phyloP scores from a whole-genome alignment of 1,284 basidiomycete species.

The Malassezia sympodialis region DNA sequence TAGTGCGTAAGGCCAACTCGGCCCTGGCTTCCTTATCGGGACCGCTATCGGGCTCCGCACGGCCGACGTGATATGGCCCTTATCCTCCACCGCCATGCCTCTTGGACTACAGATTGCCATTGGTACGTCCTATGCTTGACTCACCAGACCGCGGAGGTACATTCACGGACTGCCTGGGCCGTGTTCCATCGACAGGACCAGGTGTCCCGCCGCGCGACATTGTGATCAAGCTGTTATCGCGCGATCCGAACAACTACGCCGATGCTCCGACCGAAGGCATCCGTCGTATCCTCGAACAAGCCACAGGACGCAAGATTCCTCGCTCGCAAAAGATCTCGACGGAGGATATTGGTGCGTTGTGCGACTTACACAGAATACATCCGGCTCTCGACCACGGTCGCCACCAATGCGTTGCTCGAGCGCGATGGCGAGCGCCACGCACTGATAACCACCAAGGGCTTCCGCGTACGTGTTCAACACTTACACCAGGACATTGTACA shows the following conservation, averaged over 20 bases:
- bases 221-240: slow-evolving; percentile 50
- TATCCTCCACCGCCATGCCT: slow-evolving; percentile 14
- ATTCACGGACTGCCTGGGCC: slow-evolving; percentile 42
- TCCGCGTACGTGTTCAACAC: slow-evolving; percentile 51
- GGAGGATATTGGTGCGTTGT: slow-evolving; percentile 60
- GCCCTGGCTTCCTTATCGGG: not conserved
- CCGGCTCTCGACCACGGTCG: slow-evolving; percentile 84
- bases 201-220: slow-evolving; percentile 31
- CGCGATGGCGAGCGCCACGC: slow-evolving; percentile 85
- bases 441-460: slow-evolving; percentile 80
- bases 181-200: slow-evolving; percentile 18
- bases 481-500: slow-evolving; percentile 60
- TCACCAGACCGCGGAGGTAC: slow-evolving; percentile 42
- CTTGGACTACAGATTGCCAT: slow-evolving; percentile 34
- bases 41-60: not conserved
- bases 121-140: slow-evolving; percentile 1
- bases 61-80: not conserved
- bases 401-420: slow-evolving; percentile 89
- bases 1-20: not conserved
- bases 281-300: slow-evolving; percentile 71
- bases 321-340: slow-evolving; percentile 63
- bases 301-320: slow-evolving; percentile 60
- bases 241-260: slow-evolving; percentile 62
- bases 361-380: slow-evolving; percentile 64
- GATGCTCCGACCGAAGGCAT: slow-evolving; percentile 94